A percentile compares a stretch with the other conserved stretches of the same genome.
These are phyloP conservation scores for Trichoderma breve DNA, from an alignment of 2,329 filamentous ascomycete species.

Conservation along the genomic window DNA sequence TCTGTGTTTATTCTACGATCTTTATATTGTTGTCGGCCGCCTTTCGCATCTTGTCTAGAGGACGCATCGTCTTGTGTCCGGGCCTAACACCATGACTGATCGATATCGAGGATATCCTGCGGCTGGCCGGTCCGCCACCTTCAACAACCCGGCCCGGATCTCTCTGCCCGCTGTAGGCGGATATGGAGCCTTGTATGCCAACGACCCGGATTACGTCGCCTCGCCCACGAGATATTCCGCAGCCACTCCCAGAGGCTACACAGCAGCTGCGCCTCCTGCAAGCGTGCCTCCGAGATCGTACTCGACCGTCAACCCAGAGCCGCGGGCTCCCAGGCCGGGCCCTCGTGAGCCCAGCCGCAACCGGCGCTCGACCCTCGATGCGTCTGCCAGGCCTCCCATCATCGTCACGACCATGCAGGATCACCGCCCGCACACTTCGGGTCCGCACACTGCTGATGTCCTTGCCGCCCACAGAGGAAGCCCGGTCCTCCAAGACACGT, in stretches of 20 bases:
- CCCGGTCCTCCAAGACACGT: conserved; percentile 50
- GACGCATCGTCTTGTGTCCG: not conserved
- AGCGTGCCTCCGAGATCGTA: conserved; percentile 53
- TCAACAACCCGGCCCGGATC: conserved; percentile 50
- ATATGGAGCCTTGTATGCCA: conserved; percentile 48
- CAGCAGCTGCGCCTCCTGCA: conserved; percentile 35
- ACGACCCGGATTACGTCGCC: conserved; percentile 55
- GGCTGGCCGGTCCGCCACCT: conserved; percentile 44
- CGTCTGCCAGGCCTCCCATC: conserved; percentile 50
- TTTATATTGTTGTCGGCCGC: not conserved
- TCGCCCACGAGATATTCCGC: conserved; percentile 33
- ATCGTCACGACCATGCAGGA: conserved; percentile 56
- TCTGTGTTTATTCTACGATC: not conserved
- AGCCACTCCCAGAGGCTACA: conserved; percentile 36
- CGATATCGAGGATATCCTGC: conserved; percentile 43
- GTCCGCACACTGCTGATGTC: conserved; percentile 39
- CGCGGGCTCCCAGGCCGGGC: conserved; percentile 46
- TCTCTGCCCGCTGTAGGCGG: conserved; percentile 53
- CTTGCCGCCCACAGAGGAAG: conserved; percentile 44
- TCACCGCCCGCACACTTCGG: conserved; percentile 40
- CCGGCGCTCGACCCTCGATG: conserved; percentile 54
- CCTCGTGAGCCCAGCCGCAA: conserved; percentile 48
- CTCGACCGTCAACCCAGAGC: conserved; percentile 47
- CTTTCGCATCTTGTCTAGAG: not conserved
- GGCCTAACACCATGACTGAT: conserved; percentile 44